These are phyloP conservation scores for Paradendryphiella salina DNA, from an alignment of 2,329 filamentous ascomycete genomes.

Conservation along the genomic window DNA sequence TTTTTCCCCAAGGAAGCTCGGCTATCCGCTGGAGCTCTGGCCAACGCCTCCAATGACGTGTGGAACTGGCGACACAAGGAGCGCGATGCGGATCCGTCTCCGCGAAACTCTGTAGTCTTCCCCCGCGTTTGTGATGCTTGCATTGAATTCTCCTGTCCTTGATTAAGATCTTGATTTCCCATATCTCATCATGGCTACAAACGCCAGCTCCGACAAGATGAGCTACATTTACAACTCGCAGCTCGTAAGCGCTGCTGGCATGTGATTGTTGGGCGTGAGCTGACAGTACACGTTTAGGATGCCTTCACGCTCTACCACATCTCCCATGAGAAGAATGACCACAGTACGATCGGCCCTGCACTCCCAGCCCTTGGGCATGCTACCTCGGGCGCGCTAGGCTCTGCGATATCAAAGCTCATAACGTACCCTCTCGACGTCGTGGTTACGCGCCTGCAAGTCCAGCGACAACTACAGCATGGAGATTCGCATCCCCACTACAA, in stretches of 20 bases:
- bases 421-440: constrained; percentile 83
- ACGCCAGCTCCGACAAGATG: constrained; percentile 22
- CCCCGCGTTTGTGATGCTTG: constrained; percentile 26
- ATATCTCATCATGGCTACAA: constrained; percentile 11
- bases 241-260: constrained; percentile 39
- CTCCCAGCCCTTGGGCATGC: constrained; percentile 81
- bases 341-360: constrained; percentile 49
- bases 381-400: constrained; percentile 75
- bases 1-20: constrained; percentile 16
- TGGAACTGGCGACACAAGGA: constrained; percentile 16
- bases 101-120: constrained; percentile 20
- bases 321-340: constrained; percentile 42
- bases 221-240: constrained; percentile 51
- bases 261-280: neutral
- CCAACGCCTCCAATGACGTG: constrained; percentile 27
- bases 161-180: neutral
- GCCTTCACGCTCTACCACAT: constrained; percentile 50
- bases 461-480: constrained; percentile 60
- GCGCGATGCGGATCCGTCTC: constrained; percentile 26
- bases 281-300: constrained; percentile 33
- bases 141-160: constrained; percentile 1
- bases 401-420: constrained; percentile 74
- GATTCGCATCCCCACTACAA: constrained; percentile 59
- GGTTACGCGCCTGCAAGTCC: constrained; percentile 79
- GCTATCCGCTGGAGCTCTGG: constrained; percentile 20